A percentile compares a stretch with the other conserved stretches of the same genome.
These are phyloP conservation scores for Neobulgaria alba DNA, from an alignment of 2,329 filamentous ascomycete genomes.

Conservation along the genomic window DNA sequence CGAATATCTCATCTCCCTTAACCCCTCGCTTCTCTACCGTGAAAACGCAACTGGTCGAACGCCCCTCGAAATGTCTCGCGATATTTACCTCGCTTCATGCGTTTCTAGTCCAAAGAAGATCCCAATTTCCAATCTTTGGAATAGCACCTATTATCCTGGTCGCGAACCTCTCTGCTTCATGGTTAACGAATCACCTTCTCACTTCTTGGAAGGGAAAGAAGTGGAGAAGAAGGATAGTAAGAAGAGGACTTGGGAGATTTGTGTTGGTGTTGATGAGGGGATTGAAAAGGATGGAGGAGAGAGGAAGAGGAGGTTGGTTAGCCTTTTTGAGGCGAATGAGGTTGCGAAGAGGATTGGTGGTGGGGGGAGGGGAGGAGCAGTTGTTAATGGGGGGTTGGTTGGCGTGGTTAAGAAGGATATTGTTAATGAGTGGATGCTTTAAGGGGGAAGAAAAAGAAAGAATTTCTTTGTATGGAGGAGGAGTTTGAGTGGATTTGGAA, in stretches of 20 bases:
- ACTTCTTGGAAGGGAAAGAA: too few species aligned
- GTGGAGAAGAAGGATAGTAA: constrained; percentile 13
- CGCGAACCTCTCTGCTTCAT: neutral
- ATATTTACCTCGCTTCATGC: constrained; percentile 32
- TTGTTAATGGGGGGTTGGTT: neutral
- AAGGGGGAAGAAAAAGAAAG: too few species aligned
- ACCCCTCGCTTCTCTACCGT: constrained; percentile 43
- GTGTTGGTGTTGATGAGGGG: constrained; percentile 25
- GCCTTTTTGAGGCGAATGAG: constrained; percentile 51
- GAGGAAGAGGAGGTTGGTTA: constrained; percentile 45
- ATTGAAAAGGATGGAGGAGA: constrained; percentile 16
- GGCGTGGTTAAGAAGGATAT: neutral
- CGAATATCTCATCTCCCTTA: constrained; percentile 18
- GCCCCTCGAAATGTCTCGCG: constrained; percentile 57
- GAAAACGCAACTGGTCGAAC: constrained; percentile 74
- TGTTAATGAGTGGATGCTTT: neutral
- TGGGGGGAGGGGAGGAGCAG: neutral
- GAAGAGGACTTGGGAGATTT: constrained; percentile 31
- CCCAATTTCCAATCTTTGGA: neutral
- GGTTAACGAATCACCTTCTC: neutral
- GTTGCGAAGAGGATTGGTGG: constrained; percentile 39
- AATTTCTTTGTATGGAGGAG: too few species aligned
- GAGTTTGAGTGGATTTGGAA: too few species aligned
- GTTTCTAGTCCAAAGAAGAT: neutral
- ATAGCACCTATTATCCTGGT: neutral